Evolutionary conservation across 768 basidiomycete species (phyloP).

Genomic region (Crucibulum laeve): DNA sequence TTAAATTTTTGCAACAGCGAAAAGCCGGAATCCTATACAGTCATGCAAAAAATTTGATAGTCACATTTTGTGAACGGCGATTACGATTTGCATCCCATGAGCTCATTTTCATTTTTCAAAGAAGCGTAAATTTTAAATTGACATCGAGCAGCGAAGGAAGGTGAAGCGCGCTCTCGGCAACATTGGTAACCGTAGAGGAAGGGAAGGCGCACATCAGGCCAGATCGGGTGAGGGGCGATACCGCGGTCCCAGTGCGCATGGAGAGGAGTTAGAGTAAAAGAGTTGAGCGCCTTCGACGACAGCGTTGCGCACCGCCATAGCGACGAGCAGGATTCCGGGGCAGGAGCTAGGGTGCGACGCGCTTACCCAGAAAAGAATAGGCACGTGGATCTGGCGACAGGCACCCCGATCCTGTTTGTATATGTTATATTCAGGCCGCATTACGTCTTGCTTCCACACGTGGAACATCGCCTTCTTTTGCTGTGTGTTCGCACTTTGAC

Average conservation of each 20-base stretch:
- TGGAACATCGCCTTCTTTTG: constrained; percentile 19
- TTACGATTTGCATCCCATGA: too few species aligned
- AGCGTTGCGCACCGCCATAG: constrained; percentile 24
- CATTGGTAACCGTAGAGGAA: not conserved
- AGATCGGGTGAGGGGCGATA: not conserved
- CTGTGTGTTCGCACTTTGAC: constrained; percentile 19
- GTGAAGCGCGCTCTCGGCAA: too few species aligned
- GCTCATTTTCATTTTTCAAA: too few species aligned
- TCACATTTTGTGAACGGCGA: too few species aligned
- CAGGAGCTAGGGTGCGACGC: too few species aligned
- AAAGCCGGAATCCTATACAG: too few species aligned
- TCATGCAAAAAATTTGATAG: too few species aligned
- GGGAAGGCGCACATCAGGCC: not conserved
- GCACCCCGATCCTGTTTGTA: constrained; percentile 15
- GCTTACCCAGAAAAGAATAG: constrained; percentile 18
- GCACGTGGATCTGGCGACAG: constrained; percentile 14
- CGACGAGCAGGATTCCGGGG: constrained; percentile 16
- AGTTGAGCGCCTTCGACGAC: not conserved
- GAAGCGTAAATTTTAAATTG: not conserved
- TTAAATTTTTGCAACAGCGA: too few species aligned
- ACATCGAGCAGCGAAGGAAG: too few species aligned
- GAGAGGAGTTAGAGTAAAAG: not conserved
- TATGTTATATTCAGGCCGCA: constrained; percentile 8
- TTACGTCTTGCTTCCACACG: constrained; percentile 14
- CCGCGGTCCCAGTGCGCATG: constrained; percentile 1